These are phyloP conservation scores for Sordariomycetes sp. DNA, from an alignment of 2,329 filamentous ascomycete genomes.

Conservation along the genomic window DNA sequence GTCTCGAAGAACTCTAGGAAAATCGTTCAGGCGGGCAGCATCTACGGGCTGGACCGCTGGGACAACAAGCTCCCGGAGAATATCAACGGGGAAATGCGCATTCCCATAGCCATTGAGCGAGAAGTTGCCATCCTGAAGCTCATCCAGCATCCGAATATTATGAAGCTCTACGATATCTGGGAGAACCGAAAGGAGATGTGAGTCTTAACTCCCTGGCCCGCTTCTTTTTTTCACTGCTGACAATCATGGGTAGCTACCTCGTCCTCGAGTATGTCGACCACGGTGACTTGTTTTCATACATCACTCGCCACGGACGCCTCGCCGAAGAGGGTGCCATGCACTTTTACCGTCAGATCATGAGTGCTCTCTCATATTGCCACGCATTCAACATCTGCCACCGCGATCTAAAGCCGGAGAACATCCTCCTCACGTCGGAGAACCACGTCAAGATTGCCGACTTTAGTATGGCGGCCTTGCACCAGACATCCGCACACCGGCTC, in stretches of 20 bases:
- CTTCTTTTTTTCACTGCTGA: neutral
- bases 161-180: constrained; percentile 93
- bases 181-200: constrained; percentile 93
- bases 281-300: constrained; percentile 76
- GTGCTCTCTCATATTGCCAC: constrained; percentile 86
- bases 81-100: constrained; percentile 52
- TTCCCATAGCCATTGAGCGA: constrained; percentile 82
- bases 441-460: constrained; percentile 95
- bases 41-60: constrained; percentile 71
- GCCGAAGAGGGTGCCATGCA: constrained; percentile 70
- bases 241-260: constrained; percentile 56
- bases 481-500: constrained; percentile 67
- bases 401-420: constrained; percentile 95
- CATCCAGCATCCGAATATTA: constrained; percentile 89
- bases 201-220: constrained; percentile 21
- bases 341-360: constrained; percentile 89
- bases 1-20: constrained; percentile 75
- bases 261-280: constrained; percentile 84
- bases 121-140: constrained; percentile 97
- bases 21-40: constrained; percentile 73
- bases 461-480: constrained; percentile 87
- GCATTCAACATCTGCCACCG: constrained; percentile 92
- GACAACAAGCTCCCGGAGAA: constrained; percentile 46
- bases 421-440: constrained; percentile 65
- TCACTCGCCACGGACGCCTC: constrained; percentile 63